Conservation (phyloP, 2,329 filamentous ascomycete genomes). For the Diaporthe sp. region DNA sequence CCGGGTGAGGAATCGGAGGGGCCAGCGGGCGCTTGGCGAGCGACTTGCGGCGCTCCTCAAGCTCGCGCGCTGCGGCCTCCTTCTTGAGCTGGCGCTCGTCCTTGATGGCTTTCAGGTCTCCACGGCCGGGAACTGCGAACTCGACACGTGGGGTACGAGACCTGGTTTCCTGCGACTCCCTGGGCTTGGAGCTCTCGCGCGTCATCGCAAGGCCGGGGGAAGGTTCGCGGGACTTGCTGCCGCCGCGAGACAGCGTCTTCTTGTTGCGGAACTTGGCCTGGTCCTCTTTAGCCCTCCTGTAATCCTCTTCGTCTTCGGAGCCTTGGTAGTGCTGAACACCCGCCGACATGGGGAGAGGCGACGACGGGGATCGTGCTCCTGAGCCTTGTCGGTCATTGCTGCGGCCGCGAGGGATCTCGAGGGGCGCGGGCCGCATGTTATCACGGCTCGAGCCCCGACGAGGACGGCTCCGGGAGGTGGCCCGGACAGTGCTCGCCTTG, state of each 20-base stretch:
- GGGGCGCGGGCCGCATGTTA: conserved; percentile 57
- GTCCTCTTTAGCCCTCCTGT: conserved; percentile 64
- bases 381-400: conserved; percentile 72
- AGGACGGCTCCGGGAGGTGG: conserved; percentile 47
- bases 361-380: conserved; percentile 80
- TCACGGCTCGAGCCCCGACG: conserved; percentile 64
- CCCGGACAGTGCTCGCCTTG: conserved; percentile 55
- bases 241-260: conserved; percentile 54
- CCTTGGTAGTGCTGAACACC: conserved; percentile 63
- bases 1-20: conserved; percentile 83
- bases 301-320: conserved; percentile 77
- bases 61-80: conserved; percentile 83
- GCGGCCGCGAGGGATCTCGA: conserved; percentile 70
- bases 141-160: conserved; percentile 52
- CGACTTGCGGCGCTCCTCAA: conserved; percentile 89
- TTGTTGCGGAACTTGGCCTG: conserved; percentile 69
- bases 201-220: conserved; percentile 45
- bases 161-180: conserved; percentile 48
- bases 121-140: conserved; percentile 60
- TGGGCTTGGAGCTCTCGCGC: conserved; percentile 47
- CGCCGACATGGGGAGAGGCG: conserved; percentile 81
- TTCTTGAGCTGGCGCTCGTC: conserved; percentile 76
- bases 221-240: conserved; percentile 42
- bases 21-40: conserved; percentile 84
- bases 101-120: conserved; percentile 68